Base-by-base conservation (phyloP, 768 basidiomycete genomes). In the Termitomyces bulborhizus region DNA sequence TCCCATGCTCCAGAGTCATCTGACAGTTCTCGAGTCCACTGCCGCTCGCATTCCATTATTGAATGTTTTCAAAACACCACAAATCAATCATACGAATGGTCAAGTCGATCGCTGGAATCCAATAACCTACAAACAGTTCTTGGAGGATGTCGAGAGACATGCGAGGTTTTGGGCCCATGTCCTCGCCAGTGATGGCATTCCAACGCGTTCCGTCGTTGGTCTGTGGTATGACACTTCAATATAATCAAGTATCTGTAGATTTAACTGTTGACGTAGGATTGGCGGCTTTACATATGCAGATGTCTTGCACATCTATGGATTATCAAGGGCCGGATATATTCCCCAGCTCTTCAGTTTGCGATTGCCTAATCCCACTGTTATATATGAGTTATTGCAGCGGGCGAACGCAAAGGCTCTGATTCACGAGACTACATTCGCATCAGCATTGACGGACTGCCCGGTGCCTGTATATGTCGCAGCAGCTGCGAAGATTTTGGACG, bases 291-390 rank as follows among this genome's bases (percentile, higher is more conserved):
- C 81, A 21, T 90, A 90, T 64, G 67, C 72, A 45, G 88, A 91
- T 65, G 78, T 84, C 32, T 69, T 90, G 21, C 84, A 87, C 59
- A 84, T 90, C 57, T 90, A 89, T 64, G 83, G 83, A 51, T 71
- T 91, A 57, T 84, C 86, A 13, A 76, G 88, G 63, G 89, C 88
- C 6, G 88, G 88, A 4, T 90, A 84, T 66, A 71, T 88, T 58
- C 89, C 89, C 0, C 88, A 90, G 59, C 68, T 90, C 15, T 88
- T 90, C 74, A 87, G 86, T 65, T 71, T 90, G 57, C 80, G 85
- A n/a, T 78, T 90, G 29, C 86, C 89, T 18, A 88, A 83, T 60
- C 83, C 87, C 42, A 73, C 73, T 31, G 82, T 90, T 41, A 77
- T 90, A 63, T 81, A 81, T 60, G 87, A 90, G 61, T 75, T 91